Evolutionary conservation across 352 stramenopile species (phyloP), one percentile per base, ranked within the genome.

Genomic region (Pythium biforme): DNA sequence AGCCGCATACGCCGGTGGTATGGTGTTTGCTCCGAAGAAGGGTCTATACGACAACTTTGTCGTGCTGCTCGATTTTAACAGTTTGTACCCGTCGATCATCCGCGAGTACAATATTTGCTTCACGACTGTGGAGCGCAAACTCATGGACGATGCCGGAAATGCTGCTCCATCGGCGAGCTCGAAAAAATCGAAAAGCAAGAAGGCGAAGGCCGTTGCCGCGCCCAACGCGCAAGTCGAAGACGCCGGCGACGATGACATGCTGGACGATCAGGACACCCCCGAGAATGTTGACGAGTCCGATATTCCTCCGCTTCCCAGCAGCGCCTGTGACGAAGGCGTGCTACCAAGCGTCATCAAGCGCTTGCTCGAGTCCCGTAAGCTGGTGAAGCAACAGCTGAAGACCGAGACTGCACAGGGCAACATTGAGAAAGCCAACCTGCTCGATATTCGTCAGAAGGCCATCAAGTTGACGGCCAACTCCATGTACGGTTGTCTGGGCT

Each of bases 81-180:
- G 93, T 86, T 84, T 99, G 64, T 99, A 99, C 75, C 98, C 98
- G 19, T 99, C 94, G 23, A 98, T 99, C 67, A 99, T 99, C 63
- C 81, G 86, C 83, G 98, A 99, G 83, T 99, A 99, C 82, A 99
- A 99, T 76, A 93, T 99, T 59, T 99, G 97, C 72, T 99, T 99
- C 68, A 99, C 98, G 10, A 99, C 98, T 0, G 93, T 99, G 40
- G 86, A 99, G 72, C 77, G 83, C 8, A 81, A 87, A 58, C 72
- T 95, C 9, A 76, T 81, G 59, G 77, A 89, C 22, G 77, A 86
- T 39, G 72, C 63, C 11, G 55, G 70, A 31, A 66, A 73, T 49
- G 69, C 45, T 19, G 55, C 65, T 19, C 37, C 62, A 1, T 63
- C 31, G 31, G 31, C 71, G n/a, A 60, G 59, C 26, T 59, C 53